Evolutionary conservation across 1,139 yeast species (phyloP).

Genomic region (Yamadazyma sp.): DNA sequence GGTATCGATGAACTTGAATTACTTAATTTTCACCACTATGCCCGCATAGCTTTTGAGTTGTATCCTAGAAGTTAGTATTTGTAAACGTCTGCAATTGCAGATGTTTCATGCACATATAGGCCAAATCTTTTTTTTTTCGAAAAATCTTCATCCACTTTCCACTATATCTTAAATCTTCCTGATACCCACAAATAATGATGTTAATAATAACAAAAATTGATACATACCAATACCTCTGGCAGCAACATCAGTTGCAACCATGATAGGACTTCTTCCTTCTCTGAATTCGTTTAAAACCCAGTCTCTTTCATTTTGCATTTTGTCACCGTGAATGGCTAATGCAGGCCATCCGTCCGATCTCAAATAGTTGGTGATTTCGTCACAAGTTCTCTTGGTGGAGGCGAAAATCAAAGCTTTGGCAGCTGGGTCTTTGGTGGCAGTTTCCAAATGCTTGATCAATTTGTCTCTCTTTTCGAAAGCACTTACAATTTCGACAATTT

Average conservation of each 20-base stretch:
- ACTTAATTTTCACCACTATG: background rate
- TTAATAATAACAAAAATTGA: constrained; percentile 11
- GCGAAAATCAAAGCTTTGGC: constrained; percentile 86
- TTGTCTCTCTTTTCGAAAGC: constrained; percentile 94
- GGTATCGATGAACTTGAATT: background rate
- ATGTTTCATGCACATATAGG: background rate
- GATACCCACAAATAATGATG: background rate
- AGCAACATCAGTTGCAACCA: constrained; percentile 99
- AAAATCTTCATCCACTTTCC: constrained; percentile 2
- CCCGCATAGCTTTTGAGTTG: constrained; percentile 1
- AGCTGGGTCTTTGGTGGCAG: constrained; percentile 74
- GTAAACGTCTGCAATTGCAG: background rate
- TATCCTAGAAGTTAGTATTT: constrained; percentile 9
- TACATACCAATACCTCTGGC: constrained; percentile 99
- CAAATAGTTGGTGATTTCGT: constrained; percentile 85
- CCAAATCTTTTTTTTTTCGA: too few species aligned
- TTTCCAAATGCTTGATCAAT: constrained; percentile 78
- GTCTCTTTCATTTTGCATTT: constrained; percentile 96
- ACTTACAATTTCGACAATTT: constrained; percentile 84
- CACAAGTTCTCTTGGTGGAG: constrained; percentile 96
- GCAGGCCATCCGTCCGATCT: constrained; percentile 99
- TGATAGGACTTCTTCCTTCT: constrained; percentile 88
- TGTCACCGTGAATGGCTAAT: constrained; percentile 98
- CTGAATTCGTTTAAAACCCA: constrained; percentile 96
- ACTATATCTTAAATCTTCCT: background rate